A percentile compares a stretch with the other conserved stretches of the same genome.
Conservation (phyloP, 2,329 filamentous ascomycete genomes). For the Phyllosticta capitalensis region DNA sequence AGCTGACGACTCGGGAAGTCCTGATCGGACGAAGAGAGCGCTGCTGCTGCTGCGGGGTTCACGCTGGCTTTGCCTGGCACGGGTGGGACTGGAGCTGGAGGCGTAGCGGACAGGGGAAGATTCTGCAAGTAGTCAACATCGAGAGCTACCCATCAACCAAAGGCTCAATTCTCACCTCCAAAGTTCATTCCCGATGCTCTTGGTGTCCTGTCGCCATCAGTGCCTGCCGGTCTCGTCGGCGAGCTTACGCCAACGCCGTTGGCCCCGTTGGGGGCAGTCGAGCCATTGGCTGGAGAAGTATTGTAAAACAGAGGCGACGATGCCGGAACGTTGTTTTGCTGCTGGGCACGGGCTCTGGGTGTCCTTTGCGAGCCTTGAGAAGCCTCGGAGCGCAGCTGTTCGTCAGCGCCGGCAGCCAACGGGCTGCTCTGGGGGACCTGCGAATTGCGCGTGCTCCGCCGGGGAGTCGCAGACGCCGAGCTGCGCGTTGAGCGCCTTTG, state of each 20-base stretch:
- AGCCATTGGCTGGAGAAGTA: constrained; percentile 46
- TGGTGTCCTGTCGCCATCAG: constrained; percentile 60
- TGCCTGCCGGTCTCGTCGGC: constrained; percentile 39
- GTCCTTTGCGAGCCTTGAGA: constrained; percentile 26
- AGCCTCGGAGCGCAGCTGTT: constrained; percentile 34
- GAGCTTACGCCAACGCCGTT: constrained; percentile 18
- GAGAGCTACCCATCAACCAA: neutral
- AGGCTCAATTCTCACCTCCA: constrained; percentile 45
- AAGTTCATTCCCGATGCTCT: constrained; percentile 52
- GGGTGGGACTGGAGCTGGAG: constrained; percentile 78
- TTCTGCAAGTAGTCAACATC: constrained; percentile 43
- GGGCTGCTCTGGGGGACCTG: constrained; percentile 46
- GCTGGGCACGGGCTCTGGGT: constrained; percentile 36
- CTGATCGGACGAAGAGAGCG: constrained; percentile 68
- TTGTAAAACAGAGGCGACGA: constrained; percentile 78
- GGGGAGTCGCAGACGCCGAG: constrained; percentile 46
- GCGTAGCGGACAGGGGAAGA: constrained; percentile 90
- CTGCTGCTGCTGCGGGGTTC: constrained; percentile 77
- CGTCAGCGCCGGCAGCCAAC: constrained; percentile 28
- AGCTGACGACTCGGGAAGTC: constrained; percentile 42
- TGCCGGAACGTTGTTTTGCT: constrained; percentile 38
- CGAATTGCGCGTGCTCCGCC: constrained; percentile 45
- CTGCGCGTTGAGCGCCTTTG: constrained; percentile 46
- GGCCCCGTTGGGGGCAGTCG: constrained; percentile 29
- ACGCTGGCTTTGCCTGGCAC: constrained; percentile 43